phyloP scores from a whole-genome alignment of 108 stramenopile genomes.

The Skeletonema grethae region DNA sequence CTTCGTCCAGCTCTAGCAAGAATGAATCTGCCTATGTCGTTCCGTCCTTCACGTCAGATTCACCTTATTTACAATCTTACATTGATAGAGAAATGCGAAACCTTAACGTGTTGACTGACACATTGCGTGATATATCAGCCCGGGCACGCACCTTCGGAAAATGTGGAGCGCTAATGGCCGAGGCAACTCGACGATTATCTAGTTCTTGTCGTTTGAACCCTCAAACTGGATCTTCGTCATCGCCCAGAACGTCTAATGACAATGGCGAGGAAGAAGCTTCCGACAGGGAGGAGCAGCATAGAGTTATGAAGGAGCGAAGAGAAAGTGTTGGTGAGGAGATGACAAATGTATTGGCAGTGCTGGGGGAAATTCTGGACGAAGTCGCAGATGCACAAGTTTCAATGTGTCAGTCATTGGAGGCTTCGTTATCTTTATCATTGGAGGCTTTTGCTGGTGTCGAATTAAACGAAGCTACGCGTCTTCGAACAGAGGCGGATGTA shows the following conservation, averaged over 20 bases:
- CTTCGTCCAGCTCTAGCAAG: neutral
- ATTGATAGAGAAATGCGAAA: constrained; percentile 79
- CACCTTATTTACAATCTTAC: constrained; percentile 83
- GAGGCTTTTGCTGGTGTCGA: constrained; percentile 73
- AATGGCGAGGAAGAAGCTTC: constrained; percentile 29
- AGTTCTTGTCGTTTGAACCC: constrained; percentile 67
- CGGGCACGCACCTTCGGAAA: constrained; percentile 81
- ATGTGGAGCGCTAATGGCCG: constrained; percentile 82
- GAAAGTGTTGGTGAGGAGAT: constrained; percentile 77
- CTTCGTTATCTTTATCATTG: constrained; percentile 69
- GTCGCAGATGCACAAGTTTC: constrained; percentile 77
- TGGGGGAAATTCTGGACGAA: constrained; percentile 80
- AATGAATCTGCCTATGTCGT: constrained; percentile 22
- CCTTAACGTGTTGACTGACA: constrained; percentile 65
- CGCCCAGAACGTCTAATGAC: neutral
- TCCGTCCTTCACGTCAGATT: constrained; percentile 79
- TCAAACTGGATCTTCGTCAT: neutral
- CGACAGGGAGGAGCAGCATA: constrained; percentile 23
- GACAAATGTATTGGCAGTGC: constrained; percentile 52
- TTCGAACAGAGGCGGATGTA: constrained; percentile 66
- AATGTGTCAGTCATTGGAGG: constrained; percentile 78
- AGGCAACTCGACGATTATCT: constrained; percentile 76
- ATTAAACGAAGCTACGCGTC: constrained; percentile 55
- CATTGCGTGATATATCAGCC: constrained; percentile 75
- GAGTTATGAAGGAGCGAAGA: constrained; percentile 39